These are phyloP conservation scores for Lipomyces japonicus DNA, from an alignment of 805 yeast genomes.

Conservation along the genomic window DNA sequence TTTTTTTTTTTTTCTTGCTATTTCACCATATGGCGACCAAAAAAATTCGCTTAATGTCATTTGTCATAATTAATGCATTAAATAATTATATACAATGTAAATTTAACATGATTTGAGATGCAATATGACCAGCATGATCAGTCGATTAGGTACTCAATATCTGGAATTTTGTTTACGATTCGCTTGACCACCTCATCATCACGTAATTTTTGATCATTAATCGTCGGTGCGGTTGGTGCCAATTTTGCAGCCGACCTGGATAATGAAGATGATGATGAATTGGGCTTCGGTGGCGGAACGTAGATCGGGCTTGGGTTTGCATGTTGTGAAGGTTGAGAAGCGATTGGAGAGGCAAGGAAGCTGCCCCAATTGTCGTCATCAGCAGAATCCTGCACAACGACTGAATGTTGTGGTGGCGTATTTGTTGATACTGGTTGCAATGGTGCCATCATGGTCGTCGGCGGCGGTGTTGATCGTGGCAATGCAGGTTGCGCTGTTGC, in stretches of 20 bases:
- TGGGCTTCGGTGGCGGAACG: slow-evolving; percentile 22
- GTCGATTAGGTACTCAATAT: slow-evolving; percentile 12
- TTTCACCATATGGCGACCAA: background rate
- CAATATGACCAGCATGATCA: too few relatives aligned
- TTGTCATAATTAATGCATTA: background rate
- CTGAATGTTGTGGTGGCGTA: background rate
- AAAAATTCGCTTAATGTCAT: background rate
- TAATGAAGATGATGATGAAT: slow-evolving; percentile 13
- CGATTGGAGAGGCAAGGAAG: slow-evolving; percentile 10
- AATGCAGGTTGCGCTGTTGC: too few relatives aligned
- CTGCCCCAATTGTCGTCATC: slow-evolving; percentile 23
- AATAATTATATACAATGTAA: background rate
- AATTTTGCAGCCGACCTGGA: slow-evolving; percentile 5
- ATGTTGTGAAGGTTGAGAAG: background rate
- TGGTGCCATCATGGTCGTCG: background rate
- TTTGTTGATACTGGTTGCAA: background rate
- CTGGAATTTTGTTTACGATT: slow-evolving; percentile 26
- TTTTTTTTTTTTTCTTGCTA: slow-evolving; percentile 1
- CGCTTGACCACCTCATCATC: slow-evolving; percentile 30
- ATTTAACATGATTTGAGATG: background rate
- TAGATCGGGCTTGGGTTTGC: slow-evolving; percentile 4
- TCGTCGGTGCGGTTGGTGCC: slow-evolving; percentile 29
- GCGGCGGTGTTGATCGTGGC: background rate
- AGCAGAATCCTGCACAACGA: background rate
- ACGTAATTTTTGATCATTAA: slow-evolving; percentile 14